Base-by-base conservation (phyloP, 257 asterid species). In the Plantago elongata region DNA sequence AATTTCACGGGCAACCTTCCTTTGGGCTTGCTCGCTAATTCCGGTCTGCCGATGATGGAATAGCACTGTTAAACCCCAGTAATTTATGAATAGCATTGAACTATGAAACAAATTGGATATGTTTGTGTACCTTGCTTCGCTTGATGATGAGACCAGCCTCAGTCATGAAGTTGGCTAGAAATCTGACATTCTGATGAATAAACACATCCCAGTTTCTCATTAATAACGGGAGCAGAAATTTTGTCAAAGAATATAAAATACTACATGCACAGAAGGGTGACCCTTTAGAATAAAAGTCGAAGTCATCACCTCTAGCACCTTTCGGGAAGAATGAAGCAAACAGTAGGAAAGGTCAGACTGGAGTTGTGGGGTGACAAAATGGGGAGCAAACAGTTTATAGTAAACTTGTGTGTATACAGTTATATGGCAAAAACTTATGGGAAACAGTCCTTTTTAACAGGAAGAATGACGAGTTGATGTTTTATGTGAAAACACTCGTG, bases 131-230 rank as follows among this genome's bases (percentile, higher is more conserved):
- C 95, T 83, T 77, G 89, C 88, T 89, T 74, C 99, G 84, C 75
- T 93, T 89, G 78, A 64, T 71, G 17, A 93, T 75, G 70, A 93
- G 71, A 61, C 99, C 99, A 22, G 96, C 87, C 55, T 87, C 96
- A 0, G 97, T 93, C 69, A 89, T 63, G 76, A 93, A 93, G 60
- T 79, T 84, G 17, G 97, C 90, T 22, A 93, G 95, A 71, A 89
- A 93, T 70, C 76, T 64, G 72, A 93, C 99, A 72, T 93, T 93
- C 99, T 93, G 87, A 14, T 44, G 40, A 34, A 69, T 13, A 78
- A 27, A 62, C 13, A 62, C 13, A 30, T 57, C 18, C 54, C 45
- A 47, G 29, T 40, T 14, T 54, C 71, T 65, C 30, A 64, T 7
- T 22, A 22, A 9, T n/a, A 38, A 13, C 57, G 18, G n/a, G 30